Evolutionary conservation across 164 flowering plant species (phyloP), one percentile per base, ranked within the genome.

Genomic region (Echeveria elegans): DNA sequence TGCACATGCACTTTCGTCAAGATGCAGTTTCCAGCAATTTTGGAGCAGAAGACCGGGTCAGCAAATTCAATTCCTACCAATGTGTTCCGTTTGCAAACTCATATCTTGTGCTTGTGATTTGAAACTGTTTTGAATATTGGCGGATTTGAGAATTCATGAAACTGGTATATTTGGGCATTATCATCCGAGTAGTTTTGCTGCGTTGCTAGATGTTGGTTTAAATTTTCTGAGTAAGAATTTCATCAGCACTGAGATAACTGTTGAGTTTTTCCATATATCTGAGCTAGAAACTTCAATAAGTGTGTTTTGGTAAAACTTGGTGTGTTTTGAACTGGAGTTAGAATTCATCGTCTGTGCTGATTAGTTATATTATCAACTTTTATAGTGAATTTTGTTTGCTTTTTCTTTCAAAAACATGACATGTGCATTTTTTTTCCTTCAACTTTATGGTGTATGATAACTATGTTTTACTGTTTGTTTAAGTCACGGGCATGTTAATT

Each of bases 11-110:
- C 69, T 14, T 67, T 21, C 32, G 24, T 68, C 34, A 68, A 58
- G 64, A 68, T 68, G 48, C 64, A 68, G n/a, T 68, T 68, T 58
- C 70, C 70, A 14, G 63, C 70, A 24, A 68, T 68, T 14, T 31
- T 68, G 18, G 63, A 68, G 59, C 70, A 68, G 9, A 68, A 30
- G 61, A 68, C 64, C 2, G 70, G 70, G 70, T 68, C 16, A 24
- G 34, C 28, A n/a, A 56, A 56, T 32, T 56, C 19, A 28, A 26
- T 18, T n/a, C n/a, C 11, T 8, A 24, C 60, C 2, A 10, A 21
- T 52, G 6, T 23, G 12, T 47, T 5, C 24, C 6, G 26, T 6
- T 16, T 56, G 4, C 31, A 10, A 11, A 56, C 18, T 26, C 32
- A 12, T 56, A 6, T 56, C 31, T 56, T 56, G 12, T 29, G 61